Evolutionary conservation across 2,329 filamentous ascomycete genomes (phyloP).

Genomic region (Oidium heveae): DNA sequence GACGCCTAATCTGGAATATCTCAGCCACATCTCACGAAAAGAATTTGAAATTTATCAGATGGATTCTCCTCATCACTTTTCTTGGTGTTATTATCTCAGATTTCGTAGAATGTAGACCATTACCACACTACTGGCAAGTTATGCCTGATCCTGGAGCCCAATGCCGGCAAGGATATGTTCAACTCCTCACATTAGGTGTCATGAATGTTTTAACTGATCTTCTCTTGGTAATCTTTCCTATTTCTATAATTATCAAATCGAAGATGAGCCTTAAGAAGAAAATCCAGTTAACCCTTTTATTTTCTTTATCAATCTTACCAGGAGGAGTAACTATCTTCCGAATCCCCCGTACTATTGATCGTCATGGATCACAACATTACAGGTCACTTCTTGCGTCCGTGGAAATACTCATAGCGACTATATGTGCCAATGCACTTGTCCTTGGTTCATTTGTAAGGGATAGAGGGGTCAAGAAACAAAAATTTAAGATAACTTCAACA

Average conservation of each 20-base stretch:
- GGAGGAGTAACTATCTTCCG: conserved; percentile 61
- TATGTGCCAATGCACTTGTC: conserved; percentile 68
- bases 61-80: conserved; percentile 56
- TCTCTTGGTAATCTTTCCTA: conserved; percentile 65
- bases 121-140: conserved; percentile 54
- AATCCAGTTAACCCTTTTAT: conserved; percentile 52
- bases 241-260: conserved; percentile 64
- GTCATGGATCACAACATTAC: conserved; percentile 54
- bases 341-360: conserved; percentile 49
- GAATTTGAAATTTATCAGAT: conserved; percentile 45
- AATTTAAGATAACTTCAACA: conserved; percentile 40
- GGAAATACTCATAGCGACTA: conserved; percentile 71
- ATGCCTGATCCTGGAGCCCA: conserved; percentile 61
- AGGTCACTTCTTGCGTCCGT: conserved; percentile 73
- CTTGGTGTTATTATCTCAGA: conserved; percentile 58
- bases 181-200: conserved; percentile 72
- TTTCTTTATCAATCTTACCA: conserved; percentile 60
- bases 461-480: conserved; percentile 68
- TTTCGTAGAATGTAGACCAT: conserved; percentile 59
- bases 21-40: conserved; percentile 58
- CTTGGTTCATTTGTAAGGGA: conserved; percentile 84
- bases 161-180: conserved; percentile 68
- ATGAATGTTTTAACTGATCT: conserved; percentile 78
- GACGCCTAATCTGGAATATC: conserved; percentile 55
- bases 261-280: conserved; percentile 57